Evolutionary conservation across 352 stramenopile species (phyloP).

Genomic region (Pythium phragmiticola): DNA sequence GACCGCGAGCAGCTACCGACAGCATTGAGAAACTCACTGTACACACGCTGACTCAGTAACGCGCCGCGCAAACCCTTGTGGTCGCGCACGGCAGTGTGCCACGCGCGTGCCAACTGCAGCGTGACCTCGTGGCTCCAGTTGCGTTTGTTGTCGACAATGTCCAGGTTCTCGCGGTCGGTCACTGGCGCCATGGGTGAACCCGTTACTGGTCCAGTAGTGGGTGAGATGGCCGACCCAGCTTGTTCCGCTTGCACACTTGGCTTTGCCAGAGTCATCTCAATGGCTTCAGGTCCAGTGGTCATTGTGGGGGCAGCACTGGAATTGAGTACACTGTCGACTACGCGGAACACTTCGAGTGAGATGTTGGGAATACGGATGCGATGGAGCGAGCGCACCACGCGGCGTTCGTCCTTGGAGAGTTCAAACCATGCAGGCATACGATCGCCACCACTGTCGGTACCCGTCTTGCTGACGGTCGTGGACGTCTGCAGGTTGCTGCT

Average conservation of each 20-base stretch:
- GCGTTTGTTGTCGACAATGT: conserved; percentile 41
- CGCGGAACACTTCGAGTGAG: conserved; percentile 48
- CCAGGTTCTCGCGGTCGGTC: neutral
- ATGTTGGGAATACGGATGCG: conserved; percentile 61
- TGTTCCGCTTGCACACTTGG: neutral
- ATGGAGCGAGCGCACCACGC: conserved; percentile 48
- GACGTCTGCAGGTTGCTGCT: conserved; percentile 44
- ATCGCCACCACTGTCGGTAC: neutral
- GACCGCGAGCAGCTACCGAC: conserved; percentile 50
- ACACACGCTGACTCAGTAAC: conserved; percentile 50
- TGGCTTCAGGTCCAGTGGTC: neutral
- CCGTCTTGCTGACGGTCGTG: neutral
- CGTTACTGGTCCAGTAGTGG: neutral
- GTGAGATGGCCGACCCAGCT: neutral
- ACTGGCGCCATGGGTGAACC: neutral
- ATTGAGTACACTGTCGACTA: conserved; percentile 56
- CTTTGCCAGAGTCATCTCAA: neutral
- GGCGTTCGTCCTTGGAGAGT: conserved; percentile 52
- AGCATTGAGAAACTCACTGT: conserved; percentile 45
- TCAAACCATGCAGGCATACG: conserved; percentile 53
- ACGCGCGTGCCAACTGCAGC: conserved; percentile 54
- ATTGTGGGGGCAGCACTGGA: conserved; percentile 4
- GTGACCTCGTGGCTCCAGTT: conserved; percentile 67
- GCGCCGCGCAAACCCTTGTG: conserved; percentile 37
- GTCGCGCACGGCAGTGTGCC: conserved; percentile 37